Evolutionary conservation across 371 early-diverging fungal species (phyloP).

Genomic region (Rhizomucor pusillus): DNA sequence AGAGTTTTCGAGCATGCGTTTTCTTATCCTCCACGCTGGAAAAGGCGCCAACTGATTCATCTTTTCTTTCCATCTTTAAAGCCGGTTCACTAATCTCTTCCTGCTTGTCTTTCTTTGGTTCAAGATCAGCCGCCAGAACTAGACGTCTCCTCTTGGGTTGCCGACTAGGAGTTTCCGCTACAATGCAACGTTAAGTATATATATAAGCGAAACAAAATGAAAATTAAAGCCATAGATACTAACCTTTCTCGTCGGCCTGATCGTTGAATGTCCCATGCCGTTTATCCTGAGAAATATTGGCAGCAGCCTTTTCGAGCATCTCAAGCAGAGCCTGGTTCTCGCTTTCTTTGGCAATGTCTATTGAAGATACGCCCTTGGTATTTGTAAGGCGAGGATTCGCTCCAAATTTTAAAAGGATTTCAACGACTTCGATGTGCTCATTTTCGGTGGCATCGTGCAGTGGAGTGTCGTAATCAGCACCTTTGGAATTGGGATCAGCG

Average conservation of each 20-base stretch:
- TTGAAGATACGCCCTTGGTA: constrained; percentile 49
- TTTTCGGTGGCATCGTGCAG: constrained; percentile 81
- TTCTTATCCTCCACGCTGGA: neutral
- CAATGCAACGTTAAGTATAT: no score
- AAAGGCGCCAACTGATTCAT: no score
- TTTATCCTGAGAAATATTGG: constrained; percentile 9
- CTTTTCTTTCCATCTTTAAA: neutral
- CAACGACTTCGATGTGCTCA: constrained; percentile 61
- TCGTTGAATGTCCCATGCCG: neutral
- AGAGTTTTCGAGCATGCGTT: constrained; percentile 29
- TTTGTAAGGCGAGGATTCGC: constrained; percentile 54
- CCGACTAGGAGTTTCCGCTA: neutral
- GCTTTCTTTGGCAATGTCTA: constrained; percentile 53
- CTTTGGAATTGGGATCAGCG: constrained; percentile 71
- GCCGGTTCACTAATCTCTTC: neutral
- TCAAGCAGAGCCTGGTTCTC: constrained; percentile 42
- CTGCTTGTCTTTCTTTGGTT: neutral
- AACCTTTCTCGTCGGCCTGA: neutral
- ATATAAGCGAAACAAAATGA: no score
- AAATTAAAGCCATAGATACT: neutral
- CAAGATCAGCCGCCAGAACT: constrained; percentile 27
- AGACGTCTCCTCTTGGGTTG: constrained; percentile 28
- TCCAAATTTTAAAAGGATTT: constrained; percentile 56
- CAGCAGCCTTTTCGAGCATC: constrained; percentile 7
- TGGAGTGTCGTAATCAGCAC: constrained; percentile 73